Evolutionary conservation across 2,329 filamentous ascomycete species (phyloP).

Genomic region (Didymella pomorum): DNA sequence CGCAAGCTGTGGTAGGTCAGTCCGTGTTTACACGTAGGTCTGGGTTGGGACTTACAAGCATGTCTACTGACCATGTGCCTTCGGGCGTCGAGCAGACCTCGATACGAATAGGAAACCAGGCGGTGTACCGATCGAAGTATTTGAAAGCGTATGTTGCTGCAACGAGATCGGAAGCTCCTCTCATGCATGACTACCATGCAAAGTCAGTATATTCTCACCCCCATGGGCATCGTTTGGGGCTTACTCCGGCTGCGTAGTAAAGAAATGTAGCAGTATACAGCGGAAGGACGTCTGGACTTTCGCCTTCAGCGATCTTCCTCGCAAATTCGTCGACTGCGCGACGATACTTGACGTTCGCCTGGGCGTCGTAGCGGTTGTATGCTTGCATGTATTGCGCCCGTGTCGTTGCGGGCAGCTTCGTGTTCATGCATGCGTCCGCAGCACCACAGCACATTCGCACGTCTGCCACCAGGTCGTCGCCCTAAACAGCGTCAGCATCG

Average conservation of each 20-base stretch:
- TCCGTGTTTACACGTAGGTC: no score
- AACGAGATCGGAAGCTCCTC: not conserved
- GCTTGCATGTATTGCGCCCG: not conserved
- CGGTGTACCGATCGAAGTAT: conserved; percentile 7
- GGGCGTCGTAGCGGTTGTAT: conserved; percentile 2
- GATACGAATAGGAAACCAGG: conserved; percentile 4
- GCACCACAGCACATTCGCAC: conserved; percentile 7
- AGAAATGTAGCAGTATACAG: conserved; percentile 3
- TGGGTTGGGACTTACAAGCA: conserved; percentile 1
- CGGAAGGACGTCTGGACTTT: conserved; percentile 10
- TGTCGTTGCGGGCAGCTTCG: not conserved
- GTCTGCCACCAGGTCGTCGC: conserved; percentile 5
- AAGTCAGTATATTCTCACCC: not conserved
- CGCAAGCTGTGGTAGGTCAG: not conserved
- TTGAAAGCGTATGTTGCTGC: conserved; percentile 6
- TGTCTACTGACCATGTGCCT: conserved; percentile 1
- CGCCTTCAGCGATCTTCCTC: not conserved
- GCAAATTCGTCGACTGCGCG: conserved; percentile 3
- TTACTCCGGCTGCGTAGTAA: conserved; percentile 11
- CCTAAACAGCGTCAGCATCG: not conserved
- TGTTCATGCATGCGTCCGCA: conserved; percentile 10
- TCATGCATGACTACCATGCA: conserved; percentile 4
- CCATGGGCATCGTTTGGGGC: not conserved
- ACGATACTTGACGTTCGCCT: conserved; percentile 3
- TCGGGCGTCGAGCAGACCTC: not conserved